phyloP scores from a whole-genome alignment of 306 rosid genomes.

The Oxytropis ochrocephala region DNA sequence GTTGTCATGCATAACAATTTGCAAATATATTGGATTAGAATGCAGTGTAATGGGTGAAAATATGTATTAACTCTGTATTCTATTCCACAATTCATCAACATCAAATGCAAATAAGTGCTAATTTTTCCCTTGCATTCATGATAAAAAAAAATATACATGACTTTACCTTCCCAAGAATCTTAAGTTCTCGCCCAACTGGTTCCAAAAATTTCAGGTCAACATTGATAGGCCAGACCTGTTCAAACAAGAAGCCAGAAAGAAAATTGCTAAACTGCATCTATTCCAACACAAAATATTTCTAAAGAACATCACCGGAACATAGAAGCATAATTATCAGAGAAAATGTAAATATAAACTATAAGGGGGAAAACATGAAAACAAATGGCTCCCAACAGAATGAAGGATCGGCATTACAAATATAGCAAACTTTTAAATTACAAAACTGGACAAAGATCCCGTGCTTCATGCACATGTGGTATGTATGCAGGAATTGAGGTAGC shows the following conservation, averaged over 20 bases:
- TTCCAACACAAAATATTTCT: neutral
- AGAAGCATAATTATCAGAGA: neutral
- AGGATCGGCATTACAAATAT: neutral
- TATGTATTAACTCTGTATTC: neutral
- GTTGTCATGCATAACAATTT: neutral
- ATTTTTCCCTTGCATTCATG: neutral
- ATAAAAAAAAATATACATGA: neutral
- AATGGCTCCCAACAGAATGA: neutral
- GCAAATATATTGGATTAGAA: neutral
- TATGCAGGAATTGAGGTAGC: neutral
- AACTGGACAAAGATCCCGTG: neutral
- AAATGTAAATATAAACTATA: neutral
- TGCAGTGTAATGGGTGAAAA: neutral
- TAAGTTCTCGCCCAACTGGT: conserved; percentile 90
- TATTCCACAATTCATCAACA: neutral
- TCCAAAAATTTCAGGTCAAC: conserved; percentile 70
- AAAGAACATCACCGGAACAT: neutral
- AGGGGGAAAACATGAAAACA: neutral
- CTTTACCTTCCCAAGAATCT: conserved; percentile 76
- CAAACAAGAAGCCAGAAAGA: conserved; percentile 10
- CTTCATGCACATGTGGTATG: neutral
- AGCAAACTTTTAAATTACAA: neutral
- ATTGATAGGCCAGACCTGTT: conserved; percentile 84
- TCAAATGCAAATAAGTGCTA: conserved; percentile 9
- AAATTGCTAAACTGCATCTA: neutral